Evolutionary conservation across 2,329 filamentous ascomycete genomes (phyloP), one percentile per base, ranked within the genome.

Genomic region (Pyricularia pennisetigena): DNA sequence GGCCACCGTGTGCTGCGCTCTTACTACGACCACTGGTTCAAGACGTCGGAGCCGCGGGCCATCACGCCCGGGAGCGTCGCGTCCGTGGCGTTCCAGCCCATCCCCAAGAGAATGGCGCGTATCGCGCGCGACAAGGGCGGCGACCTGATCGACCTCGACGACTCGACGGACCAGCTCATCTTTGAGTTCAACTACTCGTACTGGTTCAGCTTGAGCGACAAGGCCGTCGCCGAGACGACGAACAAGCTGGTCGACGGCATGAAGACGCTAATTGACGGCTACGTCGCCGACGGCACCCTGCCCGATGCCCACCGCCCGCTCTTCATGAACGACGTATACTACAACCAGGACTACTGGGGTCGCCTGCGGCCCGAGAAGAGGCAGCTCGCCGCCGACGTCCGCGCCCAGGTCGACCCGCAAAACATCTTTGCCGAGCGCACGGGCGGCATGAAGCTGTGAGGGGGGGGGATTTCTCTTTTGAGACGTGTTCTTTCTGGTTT

Each of bases 291-390:
- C 35, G 64, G 66, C 16, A 61, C n/a, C 16, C 54, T 67, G 57
- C 66, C 66, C 14, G 73, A 77, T 29, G 77, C 72, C 1, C 80
- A 79, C 69, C 72, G 79, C 63, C 80, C 80, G 8, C 70, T 82
- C 7, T 82, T 81, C 72, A 77, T 79, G 76, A 82, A 82, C 70
- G 79, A 82, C 66, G 77, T 74, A 12, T 80, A 78, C 71, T 78
- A 77, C 68, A 70, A 74, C 26, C 77, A 82, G 72, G 80, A 82
- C 69, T 81, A 81, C 72, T 82, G 76, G 61, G 78, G 76, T 1
- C 72, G 80, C 41, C 67, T 82, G 71, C 75, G 73, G 70, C 75
- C 77, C 0, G 76, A 75, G 71, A 78, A 72, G 69, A 67, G 74
- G 68, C 71, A 74, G 66, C 71, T 81, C 26, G 80, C 78, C 8